phyloP scores from a whole-genome alignment of 2,329 filamentous ascomycete species.

The Xylariaceae sp. region DNA sequence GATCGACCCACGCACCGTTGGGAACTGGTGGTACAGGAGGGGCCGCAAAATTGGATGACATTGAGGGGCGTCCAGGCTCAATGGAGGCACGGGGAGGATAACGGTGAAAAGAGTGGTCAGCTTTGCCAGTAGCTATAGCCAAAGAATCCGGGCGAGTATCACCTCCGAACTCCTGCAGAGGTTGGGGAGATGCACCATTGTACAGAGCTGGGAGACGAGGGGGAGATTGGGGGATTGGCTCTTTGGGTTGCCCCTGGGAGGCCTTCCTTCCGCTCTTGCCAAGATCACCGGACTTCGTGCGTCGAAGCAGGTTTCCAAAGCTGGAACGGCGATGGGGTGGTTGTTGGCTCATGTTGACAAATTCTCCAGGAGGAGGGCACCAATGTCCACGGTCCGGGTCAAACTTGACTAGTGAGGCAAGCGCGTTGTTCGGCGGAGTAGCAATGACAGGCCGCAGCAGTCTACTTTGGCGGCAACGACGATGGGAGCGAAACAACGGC shows the following conservation, averaged over 20 bases:
- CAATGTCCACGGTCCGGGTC: slow-evolving; percentile 5
- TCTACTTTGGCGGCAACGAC: slow-evolving; percentile 9
- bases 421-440: slow-evolving; percentile 9
- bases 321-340: slow-evolving; percentile 42
- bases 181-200: slow-evolving; percentile 33
- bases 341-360: slow-evolving; percentile 30
- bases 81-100: slow-evolving; percentile 47
- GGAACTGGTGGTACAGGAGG: slow-evolving; percentile 62
- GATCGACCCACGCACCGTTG: slow-evolving; percentile 62
- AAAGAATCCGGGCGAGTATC: slow-evolving; percentile 32
- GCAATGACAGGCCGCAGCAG: slow-evolving; percentile 7
- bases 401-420: slow-evolving; percentile 10
- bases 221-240: slow-evolving; percentile 53
- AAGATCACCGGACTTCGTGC: slow-evolving; percentile 53
- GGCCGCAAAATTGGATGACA: slow-evolving; percentile 43
- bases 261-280: slow-evolving; percentile 48
- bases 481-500: slow-evolving; percentile 11
- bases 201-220: slow-evolving; percentile 53
- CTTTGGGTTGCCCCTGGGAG: slow-evolving; percentile 49
- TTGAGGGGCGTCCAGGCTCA: slow-evolving; percentile 43
- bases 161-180: slow-evolving; percentile 33
- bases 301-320: slow-evolving; percentile 50
- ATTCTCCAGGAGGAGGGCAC: slow-evolving; percentile 18
- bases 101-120: slow-evolving; percentile 31
- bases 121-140: slow-evolving; percentile 30